Conservation (phyloP, 441 rosid genomes). For the Bruguiera hainesii region DNA sequence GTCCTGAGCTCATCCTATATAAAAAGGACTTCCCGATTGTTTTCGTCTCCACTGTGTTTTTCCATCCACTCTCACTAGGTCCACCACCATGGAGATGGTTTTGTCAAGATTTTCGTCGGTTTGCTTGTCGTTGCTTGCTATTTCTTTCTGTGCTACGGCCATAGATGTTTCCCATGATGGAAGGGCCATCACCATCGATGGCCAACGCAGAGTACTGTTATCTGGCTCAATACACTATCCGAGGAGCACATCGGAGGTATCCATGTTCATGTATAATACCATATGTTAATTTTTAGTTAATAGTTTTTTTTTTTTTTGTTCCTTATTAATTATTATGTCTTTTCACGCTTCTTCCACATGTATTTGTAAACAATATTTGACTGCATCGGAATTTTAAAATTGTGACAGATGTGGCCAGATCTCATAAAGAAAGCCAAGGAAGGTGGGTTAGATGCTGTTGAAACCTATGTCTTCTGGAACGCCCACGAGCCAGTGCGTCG, state of each 20-base stretch:
- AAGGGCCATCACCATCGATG: constrained; percentile 34
- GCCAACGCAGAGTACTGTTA: constrained; percentile 25
- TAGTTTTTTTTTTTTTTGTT: no score
- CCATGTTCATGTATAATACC: background rate
- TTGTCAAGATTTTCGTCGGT: no score
- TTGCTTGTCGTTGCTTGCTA: background rate
- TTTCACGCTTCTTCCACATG: background rate
- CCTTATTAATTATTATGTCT: background rate
- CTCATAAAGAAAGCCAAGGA: constrained; percentile 63
- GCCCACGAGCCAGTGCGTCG: constrained; percentile 71
- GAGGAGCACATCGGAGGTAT: constrained; percentile 31
- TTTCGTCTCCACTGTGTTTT: no score
- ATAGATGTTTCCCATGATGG: constrained; percentile 24
- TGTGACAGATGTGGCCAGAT: constrained; percentile 70
- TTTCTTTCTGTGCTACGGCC: constrained; percentile 4
- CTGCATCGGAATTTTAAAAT: no score
- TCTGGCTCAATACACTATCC: constrained; percentile 46
- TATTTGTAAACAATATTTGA: no score
- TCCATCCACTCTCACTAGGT: no score
- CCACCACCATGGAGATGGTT: no score
- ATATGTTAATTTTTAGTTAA: background rate
- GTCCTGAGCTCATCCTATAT: no score
- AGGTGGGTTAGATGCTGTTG: constrained; percentile 75
- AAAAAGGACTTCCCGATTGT: no score
- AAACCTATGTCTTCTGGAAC: constrained; percentile 82